phyloP scores from a whole-genome alignment of 2,329 filamentous ascomycete genomes.

The Macrophomina tecta region DNA sequence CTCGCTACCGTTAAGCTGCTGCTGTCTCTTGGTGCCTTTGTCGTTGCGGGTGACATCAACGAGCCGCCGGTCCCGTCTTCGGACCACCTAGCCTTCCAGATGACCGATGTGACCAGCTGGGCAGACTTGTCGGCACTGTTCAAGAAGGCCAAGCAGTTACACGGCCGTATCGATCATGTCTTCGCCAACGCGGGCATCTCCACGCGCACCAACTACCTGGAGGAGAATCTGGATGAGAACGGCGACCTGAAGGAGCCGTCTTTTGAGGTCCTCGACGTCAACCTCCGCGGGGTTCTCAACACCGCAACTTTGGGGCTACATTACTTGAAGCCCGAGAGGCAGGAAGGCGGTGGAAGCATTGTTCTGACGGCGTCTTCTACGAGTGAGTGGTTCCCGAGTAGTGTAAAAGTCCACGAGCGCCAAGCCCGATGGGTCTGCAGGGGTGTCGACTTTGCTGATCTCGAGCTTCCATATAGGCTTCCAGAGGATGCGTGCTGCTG shows the following conservation, averaged over 20 bases:
- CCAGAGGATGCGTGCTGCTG: constrained; percentile 35
- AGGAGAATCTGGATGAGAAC: constrained; percentile 39
- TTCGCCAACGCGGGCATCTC: constrained; percentile 31
- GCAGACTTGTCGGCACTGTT: constrained; percentile 58
- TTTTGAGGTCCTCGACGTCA: constrained; percentile 50
- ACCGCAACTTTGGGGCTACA: constrained; percentile 57
- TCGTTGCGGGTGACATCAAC: constrained; percentile 62
- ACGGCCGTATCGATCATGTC: constrained; percentile 50
- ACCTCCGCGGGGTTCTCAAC: constrained; percentile 57
- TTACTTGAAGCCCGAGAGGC: constrained; percentile 54
- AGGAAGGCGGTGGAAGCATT: constrained; percentile 38
- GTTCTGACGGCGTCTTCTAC: constrained; percentile 40
- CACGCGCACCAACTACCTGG: constrained; percentile 33
- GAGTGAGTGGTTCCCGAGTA: constrained; percentile 50
- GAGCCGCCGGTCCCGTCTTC: constrained; percentile 39
- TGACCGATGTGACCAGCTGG: constrained; percentile 52
- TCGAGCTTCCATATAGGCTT: constrained; percentile 30
- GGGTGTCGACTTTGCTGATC: not conserved
- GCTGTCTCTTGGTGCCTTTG: constrained; percentile 59
- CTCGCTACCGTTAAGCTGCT: constrained; percentile 61
- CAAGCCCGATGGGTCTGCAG: too few species aligned
- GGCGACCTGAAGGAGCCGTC: constrained; percentile 39
- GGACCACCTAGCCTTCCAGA: constrained; percentile 35
- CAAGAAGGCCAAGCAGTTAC: constrained; percentile 52
- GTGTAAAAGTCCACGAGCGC: constrained; percentile 36